A percentile compares a stretch with the other conserved stretches of the same genome.
phyloP scores from a whole-genome alignment of 2,329 filamentous ascomycete genomes.

The Diaporthe amygdali region DNA sequence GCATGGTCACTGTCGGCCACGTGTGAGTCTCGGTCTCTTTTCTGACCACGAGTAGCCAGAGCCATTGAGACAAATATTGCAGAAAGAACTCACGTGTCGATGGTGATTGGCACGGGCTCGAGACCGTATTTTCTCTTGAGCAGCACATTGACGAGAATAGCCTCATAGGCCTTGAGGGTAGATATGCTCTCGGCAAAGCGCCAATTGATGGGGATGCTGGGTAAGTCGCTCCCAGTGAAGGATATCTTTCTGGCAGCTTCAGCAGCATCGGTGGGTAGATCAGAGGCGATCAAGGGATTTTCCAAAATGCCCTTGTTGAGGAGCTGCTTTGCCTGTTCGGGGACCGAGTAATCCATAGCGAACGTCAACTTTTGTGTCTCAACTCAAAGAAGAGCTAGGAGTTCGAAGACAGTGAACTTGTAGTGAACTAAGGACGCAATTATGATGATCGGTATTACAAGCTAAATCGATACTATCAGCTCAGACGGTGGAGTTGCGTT shows the following conservation, averaged over 20 bases:
- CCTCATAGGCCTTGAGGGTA: constrained; percentile 53
- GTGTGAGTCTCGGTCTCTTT: background rate
- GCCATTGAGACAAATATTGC: too few relatives aligned
- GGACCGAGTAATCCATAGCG: too few relatives aligned
- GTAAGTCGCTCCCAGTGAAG: constrained; percentile 48
- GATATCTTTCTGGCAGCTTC: constrained; percentile 29
- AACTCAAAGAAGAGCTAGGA: too few relatives aligned
- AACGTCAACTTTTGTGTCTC: too few relatives aligned
- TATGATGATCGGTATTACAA: too few relatives aligned
- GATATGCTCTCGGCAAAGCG: constrained; percentile 59
- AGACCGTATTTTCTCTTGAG: constrained; percentile 50
- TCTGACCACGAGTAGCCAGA: too few relatives aligned
- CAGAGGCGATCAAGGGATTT: background rate
- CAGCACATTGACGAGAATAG: constrained; percentile 48
- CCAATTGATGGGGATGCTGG: constrained; percentile 60
- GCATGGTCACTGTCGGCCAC: constrained; percentile 40
- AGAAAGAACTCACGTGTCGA: too few relatives aligned
- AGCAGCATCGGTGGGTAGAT: background rate
- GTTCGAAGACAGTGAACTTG: too few relatives aligned
- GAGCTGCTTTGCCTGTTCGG: background rate
- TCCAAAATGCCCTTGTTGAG: background rate
- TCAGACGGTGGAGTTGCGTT: too few relatives aligned
- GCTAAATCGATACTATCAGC: too few relatives aligned
- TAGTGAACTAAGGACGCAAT: too few relatives aligned
- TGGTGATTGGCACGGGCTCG: constrained; percentile 44